Conservation (phyloP, 208 protist species). For the Strigomonas galati region DNA sequence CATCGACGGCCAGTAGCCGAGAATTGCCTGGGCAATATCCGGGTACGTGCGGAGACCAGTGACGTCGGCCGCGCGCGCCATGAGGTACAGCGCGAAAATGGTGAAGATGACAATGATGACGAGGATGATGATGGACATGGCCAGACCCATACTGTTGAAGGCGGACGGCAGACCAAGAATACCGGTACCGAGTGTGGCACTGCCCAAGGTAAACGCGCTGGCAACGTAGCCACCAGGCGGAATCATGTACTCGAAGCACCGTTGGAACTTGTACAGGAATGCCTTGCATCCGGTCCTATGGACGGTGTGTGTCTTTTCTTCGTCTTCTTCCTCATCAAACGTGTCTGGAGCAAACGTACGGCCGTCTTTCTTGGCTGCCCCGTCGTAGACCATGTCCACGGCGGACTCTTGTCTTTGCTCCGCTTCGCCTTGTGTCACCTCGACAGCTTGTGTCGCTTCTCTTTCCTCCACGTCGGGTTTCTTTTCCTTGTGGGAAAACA, state of each 20-base stretch:
- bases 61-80: conserved; percentile 26
- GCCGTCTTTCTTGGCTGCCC: background rate
- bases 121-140: conserved; percentile 29
- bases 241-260: conserved; percentile 26
- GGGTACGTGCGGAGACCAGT: conserved; percentile 32
- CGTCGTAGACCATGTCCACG: background rate
- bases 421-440: no score
- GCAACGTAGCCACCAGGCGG: conserved; percentile 35
- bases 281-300: background rate
- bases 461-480: background rate
- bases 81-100: conserved; percentile 37
- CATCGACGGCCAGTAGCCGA: conserved; percentile 16
- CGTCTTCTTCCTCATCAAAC: conserved; percentile 7
- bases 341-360: background rate
- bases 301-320: background rate
- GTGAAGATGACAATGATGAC: conserved; percentile 29
- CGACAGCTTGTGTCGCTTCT: no score
- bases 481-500: background rate
- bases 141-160: conserved; percentile 37
- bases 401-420: background rate
- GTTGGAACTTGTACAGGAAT: background rate
- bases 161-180: conserved; percentile 41
- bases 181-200: conserved; percentile 37
- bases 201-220: conserved; percentile 37
- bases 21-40: conserved; percentile 18